phyloP scores from a whole-genome alignment of 2,329 filamentous ascomycete genomes.

The Graphium sp. region DNA sequence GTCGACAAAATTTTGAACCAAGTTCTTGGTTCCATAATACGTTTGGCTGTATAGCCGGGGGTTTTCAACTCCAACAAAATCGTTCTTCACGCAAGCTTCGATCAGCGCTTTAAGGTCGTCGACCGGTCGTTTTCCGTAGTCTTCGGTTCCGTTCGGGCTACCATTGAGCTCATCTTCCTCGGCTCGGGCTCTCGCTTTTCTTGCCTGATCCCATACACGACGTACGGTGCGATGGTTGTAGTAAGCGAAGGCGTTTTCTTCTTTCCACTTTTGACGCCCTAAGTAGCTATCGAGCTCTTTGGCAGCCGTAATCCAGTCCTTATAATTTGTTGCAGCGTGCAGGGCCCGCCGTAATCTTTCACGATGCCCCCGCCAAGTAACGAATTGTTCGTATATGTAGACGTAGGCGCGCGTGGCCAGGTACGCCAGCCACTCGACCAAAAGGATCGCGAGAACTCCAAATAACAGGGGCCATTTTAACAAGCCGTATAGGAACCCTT shows the following conservation, averaged over 20 bases:
- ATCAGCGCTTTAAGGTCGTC: conserved; percentile 64
- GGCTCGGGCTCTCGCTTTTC: conserved; percentile 41
- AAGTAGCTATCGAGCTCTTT: conserved; percentile 65
- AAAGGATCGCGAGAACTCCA: conserved; percentile 16
- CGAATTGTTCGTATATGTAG: conserved; percentile 75
- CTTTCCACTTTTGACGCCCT: conserved; percentile 67
- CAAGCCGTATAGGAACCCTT: conserved; percentile 78
- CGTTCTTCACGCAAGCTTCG: conserved; percentile 91
- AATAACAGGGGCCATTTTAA: conserved; percentile 88
- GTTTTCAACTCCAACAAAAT: conserved; percentile 92
- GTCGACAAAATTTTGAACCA: conserved; percentile 81
- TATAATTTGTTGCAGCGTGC: conserved; percentile 55
- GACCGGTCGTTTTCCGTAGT: conserved; percentile 24
- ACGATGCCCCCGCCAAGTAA: conserved; percentile 74
- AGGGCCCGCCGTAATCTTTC: conserved; percentile 56
- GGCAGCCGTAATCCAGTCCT: conserved; percentile 70
- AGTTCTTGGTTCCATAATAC: conserved; percentile 91
- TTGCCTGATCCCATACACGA: conserved; percentile 62
- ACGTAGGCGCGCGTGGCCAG: conserved; percentile 77
- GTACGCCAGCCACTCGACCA: conserved; percentile 37
- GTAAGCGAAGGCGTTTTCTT: conserved; percentile 61
- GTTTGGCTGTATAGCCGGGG: conserved; percentile 91
- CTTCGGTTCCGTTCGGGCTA: conserved; percentile 16
- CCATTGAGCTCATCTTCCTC: conserved; percentile 25
- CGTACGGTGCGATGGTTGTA: conserved; percentile 79